A percentile compares a stretch with the other conserved stretches of the same genome.
phyloP scores from a whole-genome alignment of 164 flowering plant species.

The Stephania japonica region DNA sequence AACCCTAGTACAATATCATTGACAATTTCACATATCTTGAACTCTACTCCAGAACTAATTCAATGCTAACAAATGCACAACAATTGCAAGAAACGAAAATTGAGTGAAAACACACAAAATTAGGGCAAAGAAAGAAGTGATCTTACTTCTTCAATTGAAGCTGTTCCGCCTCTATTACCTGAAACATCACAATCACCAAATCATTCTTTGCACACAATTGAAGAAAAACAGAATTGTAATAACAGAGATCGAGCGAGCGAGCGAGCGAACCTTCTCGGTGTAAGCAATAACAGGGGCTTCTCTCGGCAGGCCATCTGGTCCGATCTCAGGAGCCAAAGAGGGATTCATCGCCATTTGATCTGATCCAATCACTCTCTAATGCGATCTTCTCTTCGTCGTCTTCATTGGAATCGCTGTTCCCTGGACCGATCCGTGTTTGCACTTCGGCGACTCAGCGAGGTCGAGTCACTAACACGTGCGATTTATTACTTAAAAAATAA shows the following conservation, averaged over 20 bases:
- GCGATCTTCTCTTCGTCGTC: not conserved
- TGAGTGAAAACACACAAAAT: not conserved
- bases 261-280: constrained; percentile 68
- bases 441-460: not conserved
- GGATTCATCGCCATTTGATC: constrained; percentile 40
- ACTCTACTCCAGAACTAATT: not conserved
- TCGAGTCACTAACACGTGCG: not conserved
- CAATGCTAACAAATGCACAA: not conserved
- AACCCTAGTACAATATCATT: not conserved
- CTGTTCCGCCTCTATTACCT: constrained; percentile 86
- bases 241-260: too few relatives aligned
- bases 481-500: too few relatives aligned
- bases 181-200: constrained; percentile 10
- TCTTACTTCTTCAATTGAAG: constrained; percentile 78
- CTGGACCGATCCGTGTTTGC: not conserved
- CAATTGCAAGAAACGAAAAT: not conserved
- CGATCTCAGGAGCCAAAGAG: constrained; percentile 69
- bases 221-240: not conserved
- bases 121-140: not conserved
- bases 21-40: not conserved
- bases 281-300: constrained; percentile 90
- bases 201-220: not conserved
- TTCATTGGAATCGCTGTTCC: not conserved
- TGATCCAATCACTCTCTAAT: not conserved
- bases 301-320: constrained; percentile 83